A percentile compares a stretch with the other conserved stretches of the same genome.
Conservation (phyloP, 768 basidiomycete species). For the Termitomyces sp. region DNA sequence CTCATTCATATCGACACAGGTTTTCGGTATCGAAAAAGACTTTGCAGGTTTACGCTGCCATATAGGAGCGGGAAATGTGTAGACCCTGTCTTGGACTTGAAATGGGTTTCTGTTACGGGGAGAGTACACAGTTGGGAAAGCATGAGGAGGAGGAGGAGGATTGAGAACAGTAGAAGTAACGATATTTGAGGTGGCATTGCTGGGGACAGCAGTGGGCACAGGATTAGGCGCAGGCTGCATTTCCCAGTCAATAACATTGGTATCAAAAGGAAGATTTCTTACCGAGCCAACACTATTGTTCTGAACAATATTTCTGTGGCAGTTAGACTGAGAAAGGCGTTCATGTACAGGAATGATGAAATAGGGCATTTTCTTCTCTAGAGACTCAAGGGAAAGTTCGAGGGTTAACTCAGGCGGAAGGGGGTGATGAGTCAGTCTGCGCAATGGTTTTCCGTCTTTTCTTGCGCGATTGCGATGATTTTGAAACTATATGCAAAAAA, state of each 20-base stretch:
- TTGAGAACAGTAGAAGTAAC: too few relatives aligned
- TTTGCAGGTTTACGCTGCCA: slow-evolving; percentile 31
- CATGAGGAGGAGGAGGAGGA: slow-evolving; percentile 18
- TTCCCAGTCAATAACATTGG: too few relatives aligned
- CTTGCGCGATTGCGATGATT: slow-evolving; percentile 43
- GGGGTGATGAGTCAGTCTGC: slow-evolving; percentile 15
- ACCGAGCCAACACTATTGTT: too few relatives aligned
- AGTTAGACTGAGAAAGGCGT: too few relatives aligned
- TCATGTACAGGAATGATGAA: slow-evolving; percentile 20
- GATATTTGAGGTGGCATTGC: too few relatives aligned
- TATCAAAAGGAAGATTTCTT: too few relatives aligned
- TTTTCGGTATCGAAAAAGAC: too few relatives aligned
- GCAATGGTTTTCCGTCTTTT: slow-evolving; percentile 22
- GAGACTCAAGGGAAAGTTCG: slow-evolving; percentile 17
- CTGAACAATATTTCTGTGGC: too few relatives aligned
- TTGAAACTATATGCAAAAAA: slow-evolving; percentile 47
- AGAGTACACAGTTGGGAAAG: slow-evolving; percentile 21
- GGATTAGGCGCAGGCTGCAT: too few relatives aligned
- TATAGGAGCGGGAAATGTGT: slow-evolving; percentile 22
- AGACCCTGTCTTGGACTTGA: slow-evolving; percentile 7
- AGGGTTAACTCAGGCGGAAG: slow-evolving; percentile 19
- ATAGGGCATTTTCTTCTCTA: slow-evolving; percentile 23
- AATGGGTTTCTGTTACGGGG: slow-evolving; percentile 8
- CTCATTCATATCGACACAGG: slow-evolving; percentile 25
- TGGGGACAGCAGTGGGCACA: too few relatives aligned